phyloP scores from a whole-genome alignment of 1,139 yeast genomes.

The Scheffersomyces cryptocercus region DNA sequence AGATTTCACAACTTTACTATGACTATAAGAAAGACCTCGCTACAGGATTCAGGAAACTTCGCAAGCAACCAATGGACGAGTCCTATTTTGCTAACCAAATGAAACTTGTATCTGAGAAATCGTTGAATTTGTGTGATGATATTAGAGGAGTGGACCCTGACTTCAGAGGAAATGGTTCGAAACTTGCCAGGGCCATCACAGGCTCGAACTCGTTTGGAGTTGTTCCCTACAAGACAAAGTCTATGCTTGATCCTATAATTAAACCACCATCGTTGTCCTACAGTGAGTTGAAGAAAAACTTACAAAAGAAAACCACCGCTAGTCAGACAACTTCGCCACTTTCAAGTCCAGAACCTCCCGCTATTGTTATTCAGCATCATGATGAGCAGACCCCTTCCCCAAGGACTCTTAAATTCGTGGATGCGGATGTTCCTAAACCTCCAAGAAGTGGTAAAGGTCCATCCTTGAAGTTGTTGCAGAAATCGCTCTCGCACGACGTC shows the following conservation, averaged over 20 bases:
- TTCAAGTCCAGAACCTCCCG: constrained; percentile 1
- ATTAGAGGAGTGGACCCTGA: constrained; percentile 41
- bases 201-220: constrained; percentile 45
- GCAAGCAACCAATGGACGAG: constrained; percentile 22
- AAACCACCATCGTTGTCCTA: constrained; percentile 30
- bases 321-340: not conserved
- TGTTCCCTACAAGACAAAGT: constrained; percentile 44
- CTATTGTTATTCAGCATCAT: not conserved
- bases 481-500: constrained; percentile 33
- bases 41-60: constrained; percentile 17
- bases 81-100: constrained; percentile 33
- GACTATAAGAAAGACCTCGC: constrained; percentile 27
- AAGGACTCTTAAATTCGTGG: constrained; percentile 24
- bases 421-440: constrained; percentile 14
- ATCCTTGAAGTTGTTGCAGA: constrained; percentile 17
- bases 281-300: constrained; percentile 37
- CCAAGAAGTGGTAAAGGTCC: constrained; percentile 3
- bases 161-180: constrained; percentile 45
- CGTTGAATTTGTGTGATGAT: constrained; percentile 39
- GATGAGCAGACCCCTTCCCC: constrained; percentile 1
- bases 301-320: constrained; percentile 12
- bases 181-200: constrained; percentile 46
- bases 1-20: constrained; percentile 36
- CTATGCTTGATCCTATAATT: constrained; percentile 37
- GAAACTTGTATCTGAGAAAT: constrained; percentile 39